Conservation (phyloP, 169 alveolate species). For the Blepharisma undulans region DNA sequence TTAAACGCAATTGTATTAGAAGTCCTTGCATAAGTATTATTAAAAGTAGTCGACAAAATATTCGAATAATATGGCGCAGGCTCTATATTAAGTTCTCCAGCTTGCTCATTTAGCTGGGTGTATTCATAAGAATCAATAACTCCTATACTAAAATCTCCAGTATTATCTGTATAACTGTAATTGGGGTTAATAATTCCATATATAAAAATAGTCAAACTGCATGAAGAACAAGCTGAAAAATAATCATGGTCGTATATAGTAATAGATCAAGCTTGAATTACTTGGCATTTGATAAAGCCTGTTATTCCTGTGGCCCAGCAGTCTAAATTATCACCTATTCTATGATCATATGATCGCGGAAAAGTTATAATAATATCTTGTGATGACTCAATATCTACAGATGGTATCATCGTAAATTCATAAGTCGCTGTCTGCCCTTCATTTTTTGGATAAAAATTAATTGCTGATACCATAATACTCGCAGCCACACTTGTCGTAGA, state of each 20-base stretch:
- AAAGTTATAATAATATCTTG: neutral
- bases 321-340: neutral
- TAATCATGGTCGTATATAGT: neutral
- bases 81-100: neutral
- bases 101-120: neutral
- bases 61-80: neutral
- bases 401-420: slow-evolving; percentile 2
- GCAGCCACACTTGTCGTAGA: neutral
- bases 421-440: slow-evolving; percentile 39
- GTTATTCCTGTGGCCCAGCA: neutral
- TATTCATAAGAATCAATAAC: neutral
- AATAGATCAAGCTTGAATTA: neutral
- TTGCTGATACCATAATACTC: neutral
- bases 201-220: neutral
- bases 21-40: neutral
- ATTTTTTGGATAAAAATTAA: slow-evolving; percentile 28
- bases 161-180: neutral
- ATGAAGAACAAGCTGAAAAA: neutral
- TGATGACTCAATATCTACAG: neutral
- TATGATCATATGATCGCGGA: neutral
- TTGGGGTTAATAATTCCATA: slow-evolving; percentile 28
- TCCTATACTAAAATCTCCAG: slow-evolving; percentile 31
- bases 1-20: neutral
- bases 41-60: neutral
- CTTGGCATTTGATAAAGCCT: neutral